Base-by-base conservation (phyloP, 495 filamentous ascomycete genomes). In the Bathelium albidoporum region DNA sequence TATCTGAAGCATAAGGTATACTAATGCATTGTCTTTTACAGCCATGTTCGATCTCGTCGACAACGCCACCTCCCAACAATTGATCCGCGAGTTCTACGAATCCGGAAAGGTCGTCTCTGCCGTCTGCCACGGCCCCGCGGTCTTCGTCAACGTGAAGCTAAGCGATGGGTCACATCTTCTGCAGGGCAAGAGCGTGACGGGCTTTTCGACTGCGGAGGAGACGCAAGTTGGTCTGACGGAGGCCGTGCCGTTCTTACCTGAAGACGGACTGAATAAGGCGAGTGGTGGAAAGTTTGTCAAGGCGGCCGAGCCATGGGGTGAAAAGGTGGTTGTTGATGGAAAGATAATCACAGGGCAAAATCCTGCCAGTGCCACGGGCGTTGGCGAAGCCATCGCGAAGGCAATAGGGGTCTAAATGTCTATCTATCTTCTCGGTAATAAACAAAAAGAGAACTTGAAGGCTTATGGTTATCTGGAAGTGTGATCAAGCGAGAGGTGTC, bases 341-440 rank as follows among this genome's bases (percentile, higher is more conserved):
- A 76, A 74, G 67, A 61, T 91, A 61, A 87, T 91, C 64, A 90
- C 88, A 1, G 88, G 88, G 0, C 87, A 91, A 77, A 91, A 90
- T 67, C 88, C 88, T 18, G 81, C 80, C 10, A 86, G 82, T 71
- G 87, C 85, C 14, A 77, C 75, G 31, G 79, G 71, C 0, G 75
- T 90, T 55, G 87, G 80, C 0, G 78, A 86, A 75, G 79, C 68
- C 22, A 70, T 82, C 59, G 59, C 78, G 43, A 69, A 73, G 67
- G 76, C 68, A 11, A 59, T 60, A 28, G 49, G 49, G 49, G 49
- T 55, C 11, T 55, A 29, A 16, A 28, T 55, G 49, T 28, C 26
- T n/a, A n/a, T n/a, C n/a, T n/a, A n/a, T n/a, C n/a, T n/a, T n/a
- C n/a, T n/a, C n/a, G n/a, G n/a, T n/a, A n/a, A n/a, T n/a, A n/a